Evolutionary conservation across 2,329 filamentous ascomycete genomes (phyloP).

Genomic region (Teratosphaeria destructans): DNA sequence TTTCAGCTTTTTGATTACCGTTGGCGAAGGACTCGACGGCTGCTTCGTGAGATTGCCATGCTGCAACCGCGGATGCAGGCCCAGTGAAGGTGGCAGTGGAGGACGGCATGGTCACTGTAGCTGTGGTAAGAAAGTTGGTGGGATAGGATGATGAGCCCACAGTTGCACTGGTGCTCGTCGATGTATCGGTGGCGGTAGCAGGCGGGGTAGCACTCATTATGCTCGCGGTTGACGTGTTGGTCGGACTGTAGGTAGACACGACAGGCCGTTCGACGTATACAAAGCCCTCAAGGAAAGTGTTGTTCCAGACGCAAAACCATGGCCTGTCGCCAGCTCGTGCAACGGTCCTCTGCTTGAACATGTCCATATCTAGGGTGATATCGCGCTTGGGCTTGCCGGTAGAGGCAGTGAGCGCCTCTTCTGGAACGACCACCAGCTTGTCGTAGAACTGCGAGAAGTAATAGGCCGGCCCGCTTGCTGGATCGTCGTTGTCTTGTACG

Average conservation of each 20-base stretch:
- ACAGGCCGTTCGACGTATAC: constrained; percentile 51
- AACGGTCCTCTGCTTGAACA: constrained; percentile 31
- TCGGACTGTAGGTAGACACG: constrained; percentile 13
- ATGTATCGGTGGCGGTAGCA: not conserved
- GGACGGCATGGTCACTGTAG: constrained; percentile 8
- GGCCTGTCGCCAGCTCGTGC: constrained; percentile 47
- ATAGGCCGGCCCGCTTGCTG: constrained; percentile 49
- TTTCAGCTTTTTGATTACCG: constrained; percentile 6
- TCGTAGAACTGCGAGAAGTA: constrained; percentile 54
- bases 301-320: constrained; percentile 63
- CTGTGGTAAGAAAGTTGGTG: constrained; percentile 6
- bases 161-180: constrained; percentile 7
- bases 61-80: constrained; percentile 2
- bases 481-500: constrained; percentile 48
- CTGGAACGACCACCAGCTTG: constrained; percentile 50
- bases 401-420: constrained; percentile 15
- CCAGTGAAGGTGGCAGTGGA: constrained; percentile 14
- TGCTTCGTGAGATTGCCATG: constrained; percentile 5
- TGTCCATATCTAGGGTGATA: constrained; percentile 9
- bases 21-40: constrained; percentile 1
- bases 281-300: constrained; percentile 56
- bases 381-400: constrained; percentile 14
- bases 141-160: constrained; percentile 5
- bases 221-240: not conserved
- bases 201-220: not conserved